Base-by-base conservation (phyloP, 1,284 basidiomycete species). In the Pholiota adiposa region DNA sequence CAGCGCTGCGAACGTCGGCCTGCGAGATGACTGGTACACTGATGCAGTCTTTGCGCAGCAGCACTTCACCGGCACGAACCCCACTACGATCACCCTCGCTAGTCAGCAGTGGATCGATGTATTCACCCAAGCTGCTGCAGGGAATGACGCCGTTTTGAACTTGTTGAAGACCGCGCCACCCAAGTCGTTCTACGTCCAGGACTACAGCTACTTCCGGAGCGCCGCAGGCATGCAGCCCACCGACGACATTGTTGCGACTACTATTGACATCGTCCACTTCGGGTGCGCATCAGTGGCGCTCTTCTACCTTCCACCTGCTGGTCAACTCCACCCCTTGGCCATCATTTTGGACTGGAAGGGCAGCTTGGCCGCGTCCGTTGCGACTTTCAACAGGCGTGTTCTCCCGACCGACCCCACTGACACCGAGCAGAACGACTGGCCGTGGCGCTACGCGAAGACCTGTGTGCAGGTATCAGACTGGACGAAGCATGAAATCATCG, bases 381-480 rank as follows among this genome's bases (percentile, higher is more conserved):
- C 67, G 29, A 68, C 69, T 44, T 67, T 71, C 65, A 71, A 71
- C 56, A 60, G 59, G 25, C 64, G 68, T 25, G 25, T 61, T 29
- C 44, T 53, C 5, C 60, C 64, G 1, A 49, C 29, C 6, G 50
- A 44, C 25, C 25, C 46, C 2, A 40, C 41, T 16, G 49, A 46
- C n/a, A 44, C 56, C 46, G 61, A 71, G 51, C 44, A 41, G 6
- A 11, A 23, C 5, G 70, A 71, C 49, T 71, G 70, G 70, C 69
- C 69, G 1, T 71, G 70, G 70, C 67, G 70, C n/a, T 70, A 69
- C 33, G 70, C 70, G 12, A 71, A 71, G 57, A 69, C 63, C 60
- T 69, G 68, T 40, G 61, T 57, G 18, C 66, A 66, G 25, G 61
- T 66, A 3, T 64, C 68, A 11, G 70, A 71, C 57, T 71, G 70